A percentile compares a stretch with the other conserved stretches of the same genome.
phyloP scores from a whole-genome alignment of 2,329 filamentous ascomycete species.

The Cladosporium sp. region DNA sequence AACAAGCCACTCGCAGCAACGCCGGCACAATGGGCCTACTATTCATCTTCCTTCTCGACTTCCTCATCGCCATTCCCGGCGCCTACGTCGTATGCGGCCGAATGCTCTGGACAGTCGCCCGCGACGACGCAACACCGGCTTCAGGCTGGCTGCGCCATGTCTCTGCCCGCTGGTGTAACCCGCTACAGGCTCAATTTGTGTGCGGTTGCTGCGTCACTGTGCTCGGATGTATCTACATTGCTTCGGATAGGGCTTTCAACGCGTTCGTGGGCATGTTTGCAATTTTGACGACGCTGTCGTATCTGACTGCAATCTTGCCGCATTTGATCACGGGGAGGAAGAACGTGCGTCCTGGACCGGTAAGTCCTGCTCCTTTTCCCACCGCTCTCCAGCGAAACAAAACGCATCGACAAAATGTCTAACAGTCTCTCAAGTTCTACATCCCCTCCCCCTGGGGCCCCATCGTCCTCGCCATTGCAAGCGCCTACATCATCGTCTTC shows the following conservation, averaged over 20 bases:
- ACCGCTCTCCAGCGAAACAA: neutral
- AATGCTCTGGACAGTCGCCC: slow-evolving; percentile 63
- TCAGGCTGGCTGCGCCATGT: slow-evolving; percentile 52
- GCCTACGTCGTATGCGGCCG: slow-evolving; percentile 64
- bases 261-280: slow-evolving; percentile 65
- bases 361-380: neutral
- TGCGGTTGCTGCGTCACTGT: slow-evolving; percentile 56
- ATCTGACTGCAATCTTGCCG: slow-evolving; percentile 63
- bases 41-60: slow-evolving; percentile 53
- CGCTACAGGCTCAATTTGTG: slow-evolving; percentile 58
- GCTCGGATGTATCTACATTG: slow-evolving; percentile 66
- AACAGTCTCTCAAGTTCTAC: slow-evolving; percentile 46
- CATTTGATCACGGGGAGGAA: slow-evolving; percentile 43
- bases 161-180: slow-evolving; percentile 49
- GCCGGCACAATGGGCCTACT: slow-evolving; percentile 48
- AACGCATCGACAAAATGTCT: neutral
- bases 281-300: slow-evolving; percentile 58
- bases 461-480: slow-evolving; percentile 54
- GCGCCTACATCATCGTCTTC: slow-evolving; percentile 62
- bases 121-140: slow-evolving; percentile 60
- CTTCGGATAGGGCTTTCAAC: slow-evolving; percentile 66
- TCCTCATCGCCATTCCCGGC: slow-evolving; percentile 56
- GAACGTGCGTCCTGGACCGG: slow-evolving; percentile 56
- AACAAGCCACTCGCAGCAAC: slow-evolving; percentile 46
- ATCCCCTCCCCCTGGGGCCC: slow-evolving; percentile 55